These are phyloP conservation scores for Nemania bipapillata DNA, from an alignment of 2,329 filamentous ascomycete species.

Conservation along the genomic window DNA sequence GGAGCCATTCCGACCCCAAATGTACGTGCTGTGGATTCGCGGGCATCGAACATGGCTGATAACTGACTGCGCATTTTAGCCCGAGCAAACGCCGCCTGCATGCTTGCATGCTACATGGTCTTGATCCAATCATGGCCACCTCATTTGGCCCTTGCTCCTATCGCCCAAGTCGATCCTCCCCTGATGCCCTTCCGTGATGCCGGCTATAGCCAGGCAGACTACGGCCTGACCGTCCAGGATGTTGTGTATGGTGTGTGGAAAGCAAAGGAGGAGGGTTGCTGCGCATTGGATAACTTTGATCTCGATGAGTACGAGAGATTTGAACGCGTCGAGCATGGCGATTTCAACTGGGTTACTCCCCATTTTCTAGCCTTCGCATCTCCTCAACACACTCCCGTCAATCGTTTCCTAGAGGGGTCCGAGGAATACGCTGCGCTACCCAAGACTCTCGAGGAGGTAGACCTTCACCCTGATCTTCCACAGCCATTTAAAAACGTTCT, in stretches of 20 bases:
- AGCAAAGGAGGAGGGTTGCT: slow-evolving; percentile 94
- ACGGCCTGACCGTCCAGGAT: slow-evolving; percentile 93
- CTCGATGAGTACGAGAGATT: slow-evolving; percentile 96
- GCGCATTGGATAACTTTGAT: slow-evolving; percentile 91
- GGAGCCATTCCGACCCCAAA: slow-evolving; percentile 89
- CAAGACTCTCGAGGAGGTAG: slow-evolving; percentile 77
- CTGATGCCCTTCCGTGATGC: slow-evolving; percentile 99
- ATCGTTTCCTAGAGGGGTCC: slow-evolving; percentile 76
- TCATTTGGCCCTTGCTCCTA: slow-evolving; percentile 91
- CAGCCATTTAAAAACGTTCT: slow-evolving; percentile 96
- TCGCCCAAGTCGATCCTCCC: slow-evolving; percentile 94
- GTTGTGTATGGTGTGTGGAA: slow-evolving; percentile 99
- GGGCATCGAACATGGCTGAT: neutral
- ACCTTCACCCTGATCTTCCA: slow-evolving; percentile 75
- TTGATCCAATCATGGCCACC: slow-evolving; percentile 97
- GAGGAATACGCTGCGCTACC: slow-evolving; percentile 80
- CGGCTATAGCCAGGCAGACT: slow-evolving; percentile 98
- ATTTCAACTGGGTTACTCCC: slow-evolving; percentile 99
- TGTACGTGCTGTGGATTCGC: slow-evolving; percentile 67
- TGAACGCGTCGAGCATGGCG: slow-evolving; percentile 95
- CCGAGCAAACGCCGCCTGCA: slow-evolving; percentile 91
- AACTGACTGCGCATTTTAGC: slow-evolving; percentile 61
- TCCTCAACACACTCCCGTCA: slow-evolving; percentile 82
- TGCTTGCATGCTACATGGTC: slow-evolving; percentile 98
- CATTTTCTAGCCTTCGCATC: slow-evolving; percentile 96